Base-by-base conservation (phyloP, 2,329 filamentous ascomycete species). In the Neonectria faginata region DNA sequence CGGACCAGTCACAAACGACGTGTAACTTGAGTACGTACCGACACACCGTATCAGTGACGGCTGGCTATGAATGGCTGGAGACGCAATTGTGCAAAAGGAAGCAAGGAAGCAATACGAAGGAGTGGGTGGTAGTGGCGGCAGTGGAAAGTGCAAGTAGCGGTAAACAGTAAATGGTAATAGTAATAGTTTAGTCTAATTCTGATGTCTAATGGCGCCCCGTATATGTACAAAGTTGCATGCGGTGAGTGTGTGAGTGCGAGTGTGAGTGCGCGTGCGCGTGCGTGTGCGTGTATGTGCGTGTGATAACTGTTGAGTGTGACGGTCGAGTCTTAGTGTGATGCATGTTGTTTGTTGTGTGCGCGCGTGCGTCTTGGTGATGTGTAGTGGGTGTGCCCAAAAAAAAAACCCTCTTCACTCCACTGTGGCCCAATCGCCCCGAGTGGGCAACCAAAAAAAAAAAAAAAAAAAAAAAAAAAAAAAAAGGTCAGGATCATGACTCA, bases 131-230 rank as follows among this genome's bases (percentile, higher is more conserved):
- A n/a, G 45, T 16, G 8, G 16, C 8, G 6, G 20, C 57, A 44
- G 52, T 11, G 18, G 45, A 50, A 3, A 48, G 51, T 41, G 45
- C 27, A 39, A 45, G 57, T 47, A 22, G 57, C 53, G 18, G 52
- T 44, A 64, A 64, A 52, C 45, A 39, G 36, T 18, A 16, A 42
- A 48, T 47, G n/a, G 22, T 33, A 27, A 57, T 47, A n/a, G 22
- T 33, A 27, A 44, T 67, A 63, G 52, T 71, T 70, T 72, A 71
- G 50, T 72, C 70, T 72, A 70, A 53, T 59, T 71, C 57, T 54
- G 55, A 39, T 64, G 45, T 61, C 53, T 57, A 59, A 51, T 57
- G 57, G 64, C 66, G 65, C 67, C 64, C 48, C 41, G 53, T 62
- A n/a, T 67, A 70, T 73, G 65, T 71, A 68, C 65, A 71, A 62